Conservation (phyloP, 1,284 basidiomycete species). For the Cystobasidium sp. region DNA sequence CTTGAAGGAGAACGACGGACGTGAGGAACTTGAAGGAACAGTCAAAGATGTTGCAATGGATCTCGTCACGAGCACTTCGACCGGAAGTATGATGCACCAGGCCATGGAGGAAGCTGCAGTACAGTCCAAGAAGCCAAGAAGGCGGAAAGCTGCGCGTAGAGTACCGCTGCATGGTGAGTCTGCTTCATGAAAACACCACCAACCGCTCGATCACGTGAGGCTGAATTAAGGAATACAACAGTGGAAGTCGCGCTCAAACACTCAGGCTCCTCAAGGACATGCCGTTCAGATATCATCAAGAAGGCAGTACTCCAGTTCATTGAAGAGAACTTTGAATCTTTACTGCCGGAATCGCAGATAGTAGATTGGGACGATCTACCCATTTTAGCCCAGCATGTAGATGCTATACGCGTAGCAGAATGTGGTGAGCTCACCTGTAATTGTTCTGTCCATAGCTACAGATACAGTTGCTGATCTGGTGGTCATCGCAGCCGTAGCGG, state of each 20-base stretch:
- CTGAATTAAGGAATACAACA: slow-evolving; percentile 4
- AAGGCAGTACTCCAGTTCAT: slow-evolving; percentile 30
- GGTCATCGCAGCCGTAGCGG: slow-evolving; percentile 51
- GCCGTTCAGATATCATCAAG: slow-evolving; percentile 25
- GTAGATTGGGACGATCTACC: slow-evolving; percentile 72
- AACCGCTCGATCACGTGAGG: slow-evolving; percentile 5
- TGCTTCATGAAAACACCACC: background rate
- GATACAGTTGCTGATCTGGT: background rate
- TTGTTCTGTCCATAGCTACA: background rate
- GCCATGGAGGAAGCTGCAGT: slow-evolving; percentile 4
- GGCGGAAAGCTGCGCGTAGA: slow-evolving; percentile 12
- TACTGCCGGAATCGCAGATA: slow-evolving; percentile 29
- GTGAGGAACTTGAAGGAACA: background rate
- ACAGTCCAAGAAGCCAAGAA: slow-evolving; percentile 4
- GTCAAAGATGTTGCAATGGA: slow-evolving; percentile 26
- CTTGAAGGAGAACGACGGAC: slow-evolving; percentile 4
- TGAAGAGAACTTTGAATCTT: slow-evolving; percentile 32
- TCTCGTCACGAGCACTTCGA: slow-evolving; percentile 37
- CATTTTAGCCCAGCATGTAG: slow-evolving; percentile 73
- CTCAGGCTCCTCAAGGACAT: slow-evolving; percentile 1
- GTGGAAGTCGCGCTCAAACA: slow-evolving; percentile 40
- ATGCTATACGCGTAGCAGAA: slow-evolving; percentile 76
- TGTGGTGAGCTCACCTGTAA: slow-evolving; percentile 56
- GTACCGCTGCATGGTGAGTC: slow-evolving; percentile 24
- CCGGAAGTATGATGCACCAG: slow-evolving; percentile 24